Evolutionary conservation across 768 basidiomycete species (phyloP).

Genomic region (Trametes elegans): DNA sequence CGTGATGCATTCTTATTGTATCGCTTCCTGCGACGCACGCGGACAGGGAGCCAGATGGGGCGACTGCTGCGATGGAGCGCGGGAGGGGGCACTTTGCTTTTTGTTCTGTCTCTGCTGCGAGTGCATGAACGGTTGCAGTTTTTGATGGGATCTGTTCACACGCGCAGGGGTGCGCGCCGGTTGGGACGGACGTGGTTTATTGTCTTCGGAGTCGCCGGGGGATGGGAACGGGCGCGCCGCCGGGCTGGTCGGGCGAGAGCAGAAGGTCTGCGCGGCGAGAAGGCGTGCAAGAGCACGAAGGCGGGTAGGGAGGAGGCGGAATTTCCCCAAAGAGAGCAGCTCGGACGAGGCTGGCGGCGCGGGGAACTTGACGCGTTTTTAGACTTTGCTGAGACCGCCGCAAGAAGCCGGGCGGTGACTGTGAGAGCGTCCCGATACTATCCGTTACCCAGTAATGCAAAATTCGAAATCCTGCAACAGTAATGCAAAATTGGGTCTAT

Average conservation of each 20-base stretch:
- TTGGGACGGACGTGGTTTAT: constrained; percentile 4
- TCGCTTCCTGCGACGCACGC: constrained; percentile 9
- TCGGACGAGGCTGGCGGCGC: background rate
- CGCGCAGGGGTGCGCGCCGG: constrained; percentile 11
- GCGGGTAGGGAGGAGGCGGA: background rate
- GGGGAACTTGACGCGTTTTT: background rate
- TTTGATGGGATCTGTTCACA: constrained; percentile 15
- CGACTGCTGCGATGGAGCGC: background rate
- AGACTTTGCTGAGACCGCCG: constrained; percentile 3
- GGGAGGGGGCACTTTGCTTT: background rate
- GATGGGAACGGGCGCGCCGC: background rate
- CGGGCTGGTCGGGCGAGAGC: background rate
- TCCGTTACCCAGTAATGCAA: too few relatives aligned
- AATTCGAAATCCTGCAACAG: too few relatives aligned
- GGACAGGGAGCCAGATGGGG: background rate
- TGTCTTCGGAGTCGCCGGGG: constrained; percentile 13
- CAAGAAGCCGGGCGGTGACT: constrained; percentile 10
- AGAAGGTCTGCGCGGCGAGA: background rate
- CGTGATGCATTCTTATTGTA: constrained; percentile 13
- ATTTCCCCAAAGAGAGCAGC: background rate
- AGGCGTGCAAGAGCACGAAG: background rate
- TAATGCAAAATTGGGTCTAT: too few relatives aligned
- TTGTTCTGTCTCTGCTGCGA: background rate
- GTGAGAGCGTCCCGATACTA: background rate
- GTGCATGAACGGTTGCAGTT: background rate